Base-by-base conservation (phyloP, 2,329 filamentous ascomycete species). In the Didymella glomerata region DNA sequence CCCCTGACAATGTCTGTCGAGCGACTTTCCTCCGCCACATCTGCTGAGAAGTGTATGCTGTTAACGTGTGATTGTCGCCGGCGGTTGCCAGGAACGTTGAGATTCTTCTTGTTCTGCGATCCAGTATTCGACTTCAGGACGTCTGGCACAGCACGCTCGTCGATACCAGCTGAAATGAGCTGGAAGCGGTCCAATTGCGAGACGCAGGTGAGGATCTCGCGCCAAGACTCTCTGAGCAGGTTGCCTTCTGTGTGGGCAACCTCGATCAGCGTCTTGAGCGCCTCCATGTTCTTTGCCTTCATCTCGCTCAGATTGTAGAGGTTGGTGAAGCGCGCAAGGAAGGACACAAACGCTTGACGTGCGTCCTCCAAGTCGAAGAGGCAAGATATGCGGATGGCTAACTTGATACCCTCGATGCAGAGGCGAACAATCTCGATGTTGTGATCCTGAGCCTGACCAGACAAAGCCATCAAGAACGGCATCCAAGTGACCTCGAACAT, bases 401-500 rank as follows among this genome's bases (percentile, higher is more conserved):
- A 84, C 76, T 93, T 96, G 84, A 98, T 92, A 3, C 95, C 95
- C 72, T 99, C 94, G 70, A 99, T 90, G 71, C 95, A 99, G 7
- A 97, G 80, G 73, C 89, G 92, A 76, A 97, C 93, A 16, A 95
- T 91, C 66, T 97, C 93, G 4, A 97, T 83, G 70, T 97, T 97
- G 67, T 96, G 91, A 73, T 97, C 93, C 69, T 98, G 95, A 75
- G 95, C 93, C 67, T 96, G 91, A 49, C 91, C 93, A 1, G 94
- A 97, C 25, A 99, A 84, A 0, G 93, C 93, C 5, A 94, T 98
- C 71, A 99, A 90, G 77, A 97, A 96, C 10, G 94, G 97, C 94
- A 98, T 99, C 95, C 95, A 99, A 0, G 93, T 96, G 24, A 97
- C 93, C 70, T 97, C 93, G 73, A 99, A 98, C 95, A 99, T 99